These are phyloP conservation scores for Ophiostoma ips DNA, from an alignment of 2,329 filamentous ascomycete species.

Conservation along the genomic window DNA sequence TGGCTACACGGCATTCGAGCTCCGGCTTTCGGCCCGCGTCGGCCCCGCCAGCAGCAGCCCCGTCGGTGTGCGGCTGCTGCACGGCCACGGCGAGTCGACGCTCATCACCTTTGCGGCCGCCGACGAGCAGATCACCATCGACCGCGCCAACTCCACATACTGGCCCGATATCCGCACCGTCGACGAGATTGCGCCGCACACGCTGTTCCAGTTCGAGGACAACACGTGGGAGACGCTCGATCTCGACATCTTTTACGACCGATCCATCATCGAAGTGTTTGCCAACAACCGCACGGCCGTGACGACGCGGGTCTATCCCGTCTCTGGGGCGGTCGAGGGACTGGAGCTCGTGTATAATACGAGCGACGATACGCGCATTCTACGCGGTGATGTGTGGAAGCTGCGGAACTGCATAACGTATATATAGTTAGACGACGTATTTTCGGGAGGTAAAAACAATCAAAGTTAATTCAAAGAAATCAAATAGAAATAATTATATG, in stretches of 20 bases:
- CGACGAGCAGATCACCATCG: conserved; percentile 27
- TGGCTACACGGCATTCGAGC: not conserved
- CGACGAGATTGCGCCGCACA: conserved; percentile 27
- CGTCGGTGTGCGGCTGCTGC: not conserved
- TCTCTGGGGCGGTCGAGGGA: not conserved
- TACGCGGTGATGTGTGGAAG: not conserved
- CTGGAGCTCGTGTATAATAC: not conserved
- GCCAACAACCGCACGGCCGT: conserved; percentile 29
- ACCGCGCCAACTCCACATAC: conserved; percentile 21
- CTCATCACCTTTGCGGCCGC: conserved; percentile 24
- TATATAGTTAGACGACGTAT: too few relatives aligned
- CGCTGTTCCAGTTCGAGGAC: conserved; percentile 26
- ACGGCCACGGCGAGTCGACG: conserved; percentile 16
- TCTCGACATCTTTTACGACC: conserved; percentile 29
- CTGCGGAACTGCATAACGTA: not conserved
- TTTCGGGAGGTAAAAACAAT: too few relatives aligned
- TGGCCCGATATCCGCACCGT: conserved; percentile 23
- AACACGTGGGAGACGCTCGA: conserved; percentile 21
- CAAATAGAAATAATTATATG: too few relatives aligned
- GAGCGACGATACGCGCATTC: not conserved
- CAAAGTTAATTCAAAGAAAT: too few relatives aligned
- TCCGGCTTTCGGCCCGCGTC: not conserved
- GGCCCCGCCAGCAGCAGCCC: not conserved
- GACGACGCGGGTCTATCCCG: conserved; percentile 23
- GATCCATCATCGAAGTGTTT: conserved; percentile 30